Conservation (phyloP, 2,329 filamentous ascomycete genomes). For the Cyphellophora europaea region DNA sequence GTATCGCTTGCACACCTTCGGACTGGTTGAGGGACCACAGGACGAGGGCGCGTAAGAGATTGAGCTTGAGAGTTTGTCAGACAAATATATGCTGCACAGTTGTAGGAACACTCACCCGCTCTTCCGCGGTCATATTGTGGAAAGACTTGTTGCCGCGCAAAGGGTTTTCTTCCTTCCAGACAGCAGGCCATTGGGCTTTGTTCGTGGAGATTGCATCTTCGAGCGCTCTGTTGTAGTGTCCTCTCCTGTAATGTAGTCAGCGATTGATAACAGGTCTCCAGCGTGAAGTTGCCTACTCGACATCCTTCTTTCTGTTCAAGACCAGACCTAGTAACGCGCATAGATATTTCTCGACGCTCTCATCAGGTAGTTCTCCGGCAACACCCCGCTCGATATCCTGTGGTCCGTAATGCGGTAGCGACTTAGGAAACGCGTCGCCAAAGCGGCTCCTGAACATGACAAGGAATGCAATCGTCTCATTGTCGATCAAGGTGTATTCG, state of each 20-base stretch:
- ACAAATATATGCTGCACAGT: constrained; percentile 3
- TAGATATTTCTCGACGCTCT: constrained; percentile 77
- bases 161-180: constrained; percentile 77
- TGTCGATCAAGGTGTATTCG: constrained; percentile 82
- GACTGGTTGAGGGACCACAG: constrained; percentile 87
- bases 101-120: constrained; percentile 54
- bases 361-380: constrained; percentile 65
- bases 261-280: background rate
- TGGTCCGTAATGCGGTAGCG: constrained; percentile 79
- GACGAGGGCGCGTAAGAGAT: constrained; percentile 70
- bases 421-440: constrained; percentile 78
- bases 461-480: constrained; percentile 91
- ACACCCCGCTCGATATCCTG: constrained; percentile 90
- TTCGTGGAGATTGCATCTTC: constrained; percentile 86
- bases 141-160: constrained; percentile 73
- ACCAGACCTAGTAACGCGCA: constrained; percentile 83
- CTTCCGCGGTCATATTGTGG: constrained; percentile 66
- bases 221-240: constrained; percentile 84
- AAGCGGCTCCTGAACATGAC: constrained; percentile 97
- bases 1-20: constrained; percentile 67
- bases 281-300: constrained; percentile 92
- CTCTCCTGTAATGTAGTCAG: constrained; percentile 51
- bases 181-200: constrained; percentile 75
- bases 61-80: constrained; percentile 51
- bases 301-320: constrained; percentile 94